Conservation (phyloP, 2,329 filamentous ascomycete genomes). For the Colletotrichum agaves region DNA sequence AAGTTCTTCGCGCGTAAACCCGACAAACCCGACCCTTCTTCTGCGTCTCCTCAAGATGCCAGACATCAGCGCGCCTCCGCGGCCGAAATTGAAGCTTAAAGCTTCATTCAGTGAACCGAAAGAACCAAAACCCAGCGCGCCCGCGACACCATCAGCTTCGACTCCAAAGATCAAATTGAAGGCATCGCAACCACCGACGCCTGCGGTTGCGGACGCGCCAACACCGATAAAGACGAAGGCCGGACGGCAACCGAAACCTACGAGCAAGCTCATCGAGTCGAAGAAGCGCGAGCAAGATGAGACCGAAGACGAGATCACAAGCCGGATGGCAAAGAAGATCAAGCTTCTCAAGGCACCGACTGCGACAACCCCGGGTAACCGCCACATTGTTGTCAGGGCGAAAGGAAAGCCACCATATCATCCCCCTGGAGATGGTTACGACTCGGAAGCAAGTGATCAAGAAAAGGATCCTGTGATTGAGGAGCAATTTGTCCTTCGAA, state of each 20-base stretch:
- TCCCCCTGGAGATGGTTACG: constrained; percentile 88
- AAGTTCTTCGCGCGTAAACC: background rate
- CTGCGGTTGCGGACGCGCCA: constrained; percentile 43
- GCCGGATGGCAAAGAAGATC: constrained; percentile 61
- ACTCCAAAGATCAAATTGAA: constrained; percentile 54
- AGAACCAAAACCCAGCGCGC: constrained; percentile 23
- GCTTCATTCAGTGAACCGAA: constrained; percentile 37
- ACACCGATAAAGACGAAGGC: constrained; percentile 65
- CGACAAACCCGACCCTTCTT: background rate
- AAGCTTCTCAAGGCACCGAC: constrained; percentile 58
- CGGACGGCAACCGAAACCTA: constrained; percentile 68
- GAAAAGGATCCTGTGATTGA: constrained; percentile 90
- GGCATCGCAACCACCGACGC: constrained; percentile 52
- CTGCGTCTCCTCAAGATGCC: constrained; percentile 19
- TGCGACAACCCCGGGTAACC: constrained; percentile 43
- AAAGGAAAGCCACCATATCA: constrained; percentile 76
- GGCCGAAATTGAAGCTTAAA: constrained; percentile 43
- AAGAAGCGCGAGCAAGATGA: constrained; percentile 72
- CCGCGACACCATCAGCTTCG: constrained; percentile 36
- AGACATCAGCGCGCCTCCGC: constrained; percentile 36
- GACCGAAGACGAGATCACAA: constrained; percentile 58
- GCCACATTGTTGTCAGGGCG: constrained; percentile 64
- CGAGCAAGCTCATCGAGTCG: constrained; percentile 64
- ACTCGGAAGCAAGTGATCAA: constrained; percentile 92
- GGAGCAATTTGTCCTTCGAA: constrained; percentile 88